Conservation (phyloP, 345 rosid species). For the Raphanus sativus region DNA sequence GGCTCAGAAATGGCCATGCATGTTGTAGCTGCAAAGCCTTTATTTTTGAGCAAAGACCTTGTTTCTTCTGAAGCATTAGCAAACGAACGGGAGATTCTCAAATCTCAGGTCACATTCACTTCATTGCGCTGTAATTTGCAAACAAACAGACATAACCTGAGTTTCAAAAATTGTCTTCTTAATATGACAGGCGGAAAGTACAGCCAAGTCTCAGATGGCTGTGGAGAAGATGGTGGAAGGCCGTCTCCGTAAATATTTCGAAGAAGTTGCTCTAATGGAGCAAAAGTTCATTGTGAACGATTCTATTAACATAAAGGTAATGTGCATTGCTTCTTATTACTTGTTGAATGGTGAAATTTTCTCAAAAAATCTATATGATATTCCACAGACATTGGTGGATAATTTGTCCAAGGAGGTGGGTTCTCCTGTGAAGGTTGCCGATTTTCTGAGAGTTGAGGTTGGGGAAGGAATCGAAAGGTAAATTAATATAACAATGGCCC, state of each 20-base stretch:
- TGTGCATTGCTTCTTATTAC: not conserved
- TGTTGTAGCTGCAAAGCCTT: constrained; percentile 91
- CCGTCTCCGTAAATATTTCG: constrained; percentile 85
- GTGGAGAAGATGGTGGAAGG: constrained; percentile 98
- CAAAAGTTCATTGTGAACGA: constrained; percentile 87
- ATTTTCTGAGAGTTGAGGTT: constrained; percentile 88
- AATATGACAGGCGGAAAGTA: constrained; percentile 76
- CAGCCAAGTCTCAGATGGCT: constrained; percentile 75
- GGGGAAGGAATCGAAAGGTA: constrained; percentile 98
- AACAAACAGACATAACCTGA: not conserved
- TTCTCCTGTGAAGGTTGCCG: constrained; percentile 69
- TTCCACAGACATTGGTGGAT: constrained; percentile 57
- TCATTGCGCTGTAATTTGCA: not conserved
- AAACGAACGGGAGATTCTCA: constrained; percentile 84
- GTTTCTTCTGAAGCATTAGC: constrained; percentile 73
- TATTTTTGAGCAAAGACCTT: constrained; percentile 69
- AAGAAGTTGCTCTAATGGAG: constrained; percentile 89
- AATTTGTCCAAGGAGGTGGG: constrained; percentile 80
- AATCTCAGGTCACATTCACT: constrained; percentile 66
- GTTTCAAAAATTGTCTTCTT: not conserved
- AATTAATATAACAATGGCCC: not conserved
- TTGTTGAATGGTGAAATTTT: not conserved
- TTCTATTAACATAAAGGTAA: constrained; percentile 67
- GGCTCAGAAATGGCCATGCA: constrained; percentile 98
- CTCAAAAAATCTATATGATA: not conserved